These are phyloP conservation scores for Ophiostoma quercus DNA, from an alignment of 2,329 filamentous ascomycete genomes.

Conservation along the genomic window DNA sequence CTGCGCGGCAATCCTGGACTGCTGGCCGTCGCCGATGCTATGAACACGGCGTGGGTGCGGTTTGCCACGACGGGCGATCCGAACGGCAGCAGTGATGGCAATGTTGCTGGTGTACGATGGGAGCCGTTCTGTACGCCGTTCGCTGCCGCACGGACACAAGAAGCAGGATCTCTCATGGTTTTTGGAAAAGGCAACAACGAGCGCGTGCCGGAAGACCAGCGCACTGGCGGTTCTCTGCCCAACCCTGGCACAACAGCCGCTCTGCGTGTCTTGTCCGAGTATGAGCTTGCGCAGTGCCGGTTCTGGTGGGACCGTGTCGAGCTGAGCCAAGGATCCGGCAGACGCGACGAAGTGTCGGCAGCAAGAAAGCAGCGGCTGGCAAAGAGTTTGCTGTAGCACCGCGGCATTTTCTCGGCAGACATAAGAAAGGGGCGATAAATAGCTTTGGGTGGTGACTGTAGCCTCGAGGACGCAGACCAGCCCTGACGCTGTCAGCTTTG, in stretches of 20 bases:
- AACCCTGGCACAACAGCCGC: slow-evolving; percentile 42
- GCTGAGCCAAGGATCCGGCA: slow-evolving; percentile 42
- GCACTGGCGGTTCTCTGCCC: slow-evolving; percentile 31
- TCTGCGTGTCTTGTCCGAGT: slow-evolving; percentile 39
- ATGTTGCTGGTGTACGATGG: slow-evolving; percentile 34
- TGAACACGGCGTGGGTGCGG: slow-evolving; percentile 43
- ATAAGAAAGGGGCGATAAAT: too few species aligned
- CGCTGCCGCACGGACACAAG: not conserved
- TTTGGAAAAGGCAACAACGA: slow-evolving; percentile 60
- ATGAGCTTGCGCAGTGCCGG: slow-evolving; percentile 46
- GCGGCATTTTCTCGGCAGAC: too few species aligned
- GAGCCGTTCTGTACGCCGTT: slow-evolving; percentile 43
- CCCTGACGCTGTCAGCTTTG: too few species aligned
- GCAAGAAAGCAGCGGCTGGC: not conserved
- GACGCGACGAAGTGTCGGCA: slow-evolving; percentile 8
- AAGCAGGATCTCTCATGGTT: slow-evolving; percentile 34
- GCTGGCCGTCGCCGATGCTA: slow-evolving; percentile 36
- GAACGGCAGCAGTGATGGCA: slow-evolving; percentile 16
- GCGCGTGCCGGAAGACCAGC: slow-evolving; percentile 31
- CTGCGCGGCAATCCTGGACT: slow-evolving; percentile 38
- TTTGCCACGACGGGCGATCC: slow-evolving; percentile 31
- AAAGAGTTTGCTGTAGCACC: not conserved
- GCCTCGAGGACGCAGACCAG: too few species aligned
- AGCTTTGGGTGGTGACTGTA: too few species aligned
- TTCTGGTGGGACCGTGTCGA: slow-evolving; percentile 58